These are phyloP conservation scores for Ceratocystiopsis brevicomis DNA, from an alignment of 2,329 filamentous ascomycete species.

Conservation along the genomic window DNA sequence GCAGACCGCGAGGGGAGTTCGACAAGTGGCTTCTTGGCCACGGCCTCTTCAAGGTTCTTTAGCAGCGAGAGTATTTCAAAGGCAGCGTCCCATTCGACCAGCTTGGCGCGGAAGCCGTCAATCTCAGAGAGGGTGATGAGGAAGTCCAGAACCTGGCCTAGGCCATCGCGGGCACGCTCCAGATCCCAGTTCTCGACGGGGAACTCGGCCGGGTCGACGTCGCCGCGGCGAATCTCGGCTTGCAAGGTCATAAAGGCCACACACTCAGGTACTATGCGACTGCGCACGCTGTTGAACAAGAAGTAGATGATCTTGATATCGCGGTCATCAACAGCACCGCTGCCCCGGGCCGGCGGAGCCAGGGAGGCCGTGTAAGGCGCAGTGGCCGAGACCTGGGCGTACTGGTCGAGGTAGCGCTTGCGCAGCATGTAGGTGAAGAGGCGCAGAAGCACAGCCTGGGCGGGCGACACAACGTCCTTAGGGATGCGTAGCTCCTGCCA, in stretches of 20 bases:
- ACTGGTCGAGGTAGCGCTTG: slow-evolving; percentile 15
- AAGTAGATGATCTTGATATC: slow-evolving; percentile 59
- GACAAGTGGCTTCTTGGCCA: slow-evolving; percentile 61
- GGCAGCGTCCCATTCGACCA: slow-evolving; percentile 81
- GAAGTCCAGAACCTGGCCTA: slow-evolving; percentile 88
- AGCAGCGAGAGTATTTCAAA: slow-evolving; percentile 78
- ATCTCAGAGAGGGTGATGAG: slow-evolving; percentile 79
- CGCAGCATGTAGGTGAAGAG: slow-evolving; percentile 82
- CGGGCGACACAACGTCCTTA: slow-evolving; percentile 90
- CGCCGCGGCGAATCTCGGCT: slow-evolving; percentile 64
- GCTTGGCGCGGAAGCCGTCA: slow-evolving; percentile 59
- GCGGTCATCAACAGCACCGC: slow-evolving; percentile 23
- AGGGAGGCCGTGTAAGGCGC: neutral
- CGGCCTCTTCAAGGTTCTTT: slow-evolving; percentile 70
- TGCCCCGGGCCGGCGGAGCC: neutral
- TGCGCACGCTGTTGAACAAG: slow-evolving; percentile 80
- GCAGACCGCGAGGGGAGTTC: slow-evolving; percentile 17
- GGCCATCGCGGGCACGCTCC: slow-evolving; percentile 86
- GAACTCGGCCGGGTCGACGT: slow-evolving; percentile 66
- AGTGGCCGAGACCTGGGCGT: slow-evolving; percentile 14
- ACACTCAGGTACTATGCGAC: slow-evolving; percentile 82
- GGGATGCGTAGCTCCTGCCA: slow-evolving; percentile 83
- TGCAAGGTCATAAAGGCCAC: slow-evolving; percentile 89
- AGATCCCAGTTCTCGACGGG: slow-evolving; percentile 94
- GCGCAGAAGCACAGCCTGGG: slow-evolving; percentile 81